Base-by-base conservation (phyloP, 192 early-diverging fungal genomes). In the Coemansia sp. region DNA sequence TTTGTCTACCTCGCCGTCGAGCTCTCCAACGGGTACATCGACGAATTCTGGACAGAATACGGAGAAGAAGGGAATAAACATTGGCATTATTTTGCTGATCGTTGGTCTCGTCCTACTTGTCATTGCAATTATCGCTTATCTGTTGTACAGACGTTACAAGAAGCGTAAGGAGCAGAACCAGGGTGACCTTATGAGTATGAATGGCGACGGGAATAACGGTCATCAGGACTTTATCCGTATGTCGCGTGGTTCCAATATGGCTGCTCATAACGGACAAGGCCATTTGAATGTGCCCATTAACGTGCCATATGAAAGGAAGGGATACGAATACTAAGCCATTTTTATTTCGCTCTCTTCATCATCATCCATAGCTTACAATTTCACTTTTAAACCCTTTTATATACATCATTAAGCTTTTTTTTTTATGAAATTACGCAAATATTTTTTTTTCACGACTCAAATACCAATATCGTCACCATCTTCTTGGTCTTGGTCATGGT, bases 401-500 rank as follows among this genome's bases (percentile, higher is more conserved):
- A 20, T 70, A 70, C 31, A 64, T 27, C 27, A 27, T 27, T 27
- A 27, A 27, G 27, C 27, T 27, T 27, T 70, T 64, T 64, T 61
- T 41, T 69, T 31, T 58, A 44, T 16, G 43, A 44, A 44, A 15
- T 44, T 44, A 44, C 43, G 12, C 43, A 15, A 39, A 62, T 39
- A 46, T 24, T 44, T 15, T 24, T 27, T 27, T 27, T 27, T 27
- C 27, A 27, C 1, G 39, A n/a, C 53, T 29, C 34, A 64, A 22
- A 64, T 36, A 24, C 49, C 63, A 47, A 66, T 18, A 41, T 49
- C 46, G 3, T 65, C 55, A 16, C 66, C 71, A 24, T 76, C 74
- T 34, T 60, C 57, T 53, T 62, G 50, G 57, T 84, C 80, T 46
- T 79, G 72, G 44, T 83, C 82, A 40, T 38, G 65, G 36, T 84